These are phyloP conservation scores for Trapa bicornis DNA, from an alignment of 345 rosid genomes.

Conservation along the genomic window DNA sequence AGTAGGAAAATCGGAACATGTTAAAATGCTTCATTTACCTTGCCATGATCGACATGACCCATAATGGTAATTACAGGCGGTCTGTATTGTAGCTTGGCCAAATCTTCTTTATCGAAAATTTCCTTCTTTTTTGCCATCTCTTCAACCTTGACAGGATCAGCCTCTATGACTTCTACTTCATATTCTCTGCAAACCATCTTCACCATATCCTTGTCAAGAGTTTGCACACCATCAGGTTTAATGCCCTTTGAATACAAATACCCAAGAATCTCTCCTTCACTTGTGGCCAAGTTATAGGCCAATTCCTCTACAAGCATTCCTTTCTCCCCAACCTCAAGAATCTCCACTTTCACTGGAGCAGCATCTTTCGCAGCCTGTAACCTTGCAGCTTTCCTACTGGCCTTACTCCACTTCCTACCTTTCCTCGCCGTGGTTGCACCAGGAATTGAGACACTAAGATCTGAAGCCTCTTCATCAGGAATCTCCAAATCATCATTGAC, in stretches of 20 bases:
- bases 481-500: conserved; percentile 32
- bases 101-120: conserved; percentile 72
- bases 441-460: conserved; percentile 44
- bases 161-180: conserved; percentile 81
- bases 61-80: conserved; percentile 99
- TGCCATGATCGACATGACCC: conserved; percentile 99
- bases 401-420: conserved; percentile 99
- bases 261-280: conserved; percentile 92
- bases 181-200: conserved; percentile 84
- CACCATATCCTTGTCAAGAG: conserved; percentile 82
- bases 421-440: conserved; percentile 49
- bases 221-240: conserved; percentile 93
- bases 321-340: conserved; percentile 78
- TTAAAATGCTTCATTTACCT: conserved; percentile 29
- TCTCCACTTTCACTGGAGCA: conserved; percentile 92
- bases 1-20: background rate
- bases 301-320: conserved; percentile 87
- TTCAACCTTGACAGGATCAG: conserved; percentile 60
- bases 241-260: conserved; percentile 76
- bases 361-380: conserved; percentile 87
- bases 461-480: conserved; percentile 68
- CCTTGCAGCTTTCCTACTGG: conserved; percentile 85
- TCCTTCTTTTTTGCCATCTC: conserved; percentile 87
- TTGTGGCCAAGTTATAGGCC: conserved; percentile 63
- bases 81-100: conserved; percentile 77